Percentiles rank a stretch among this genome's conserved stretches.
Conservation (phyloP, 202 grass and related monocot species). For the Setaria viridis region DNA sequence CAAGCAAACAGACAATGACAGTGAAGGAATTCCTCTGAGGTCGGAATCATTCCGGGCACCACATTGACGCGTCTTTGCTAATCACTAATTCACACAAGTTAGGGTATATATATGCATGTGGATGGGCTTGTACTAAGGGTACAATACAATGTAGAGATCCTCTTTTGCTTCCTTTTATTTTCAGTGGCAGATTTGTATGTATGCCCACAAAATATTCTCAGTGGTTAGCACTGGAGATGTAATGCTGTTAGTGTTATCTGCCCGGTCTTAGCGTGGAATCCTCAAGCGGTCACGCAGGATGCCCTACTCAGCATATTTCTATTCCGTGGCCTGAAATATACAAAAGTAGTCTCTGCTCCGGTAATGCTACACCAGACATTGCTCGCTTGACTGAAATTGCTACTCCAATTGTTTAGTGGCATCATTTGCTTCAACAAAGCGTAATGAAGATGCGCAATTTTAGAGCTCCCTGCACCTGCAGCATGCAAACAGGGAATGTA, state of each 20-base stretch:
- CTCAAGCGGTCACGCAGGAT: background rate
- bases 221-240: background rate
- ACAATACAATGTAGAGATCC: background rate
- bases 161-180: background rate
- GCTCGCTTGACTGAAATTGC: background rate
- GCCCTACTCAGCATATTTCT: background rate
- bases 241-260: background rate
- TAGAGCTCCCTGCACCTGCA: no score
- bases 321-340: background rate
- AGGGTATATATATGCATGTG: background rate
- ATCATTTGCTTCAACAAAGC: background rate
- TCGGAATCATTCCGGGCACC: conserved; percentile 66
- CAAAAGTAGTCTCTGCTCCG: background rate
- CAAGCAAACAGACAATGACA: conserved; percentile 56
- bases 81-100: conserved; percentile 2
- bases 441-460: background rate
- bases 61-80: conserved; percentile 15
- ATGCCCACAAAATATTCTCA: background rate
- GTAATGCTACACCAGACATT: background rate
- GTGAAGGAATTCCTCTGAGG: conserved; percentile 72
- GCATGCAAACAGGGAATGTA: background rate
- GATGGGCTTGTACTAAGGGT: conserved; percentile 24
- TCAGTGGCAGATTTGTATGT: background rate
- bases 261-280: background rate
- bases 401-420: background rate